These are phyloP conservation scores for Leavenworthia alabamica DNA, from an alignment of 345 rosid species.

Conservation along the genomic window DNA sequence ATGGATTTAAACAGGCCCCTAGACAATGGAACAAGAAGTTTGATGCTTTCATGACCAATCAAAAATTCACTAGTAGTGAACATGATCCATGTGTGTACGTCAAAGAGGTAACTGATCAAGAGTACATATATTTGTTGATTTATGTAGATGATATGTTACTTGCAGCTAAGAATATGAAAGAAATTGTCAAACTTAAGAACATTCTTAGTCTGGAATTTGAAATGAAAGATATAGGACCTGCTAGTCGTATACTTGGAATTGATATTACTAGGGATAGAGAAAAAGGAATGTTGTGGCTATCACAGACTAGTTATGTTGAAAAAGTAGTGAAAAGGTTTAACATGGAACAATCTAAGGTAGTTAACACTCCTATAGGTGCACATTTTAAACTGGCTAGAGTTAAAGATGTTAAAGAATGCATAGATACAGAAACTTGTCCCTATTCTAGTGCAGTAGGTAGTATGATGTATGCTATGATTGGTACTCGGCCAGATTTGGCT, in stretches of 20 bases:
- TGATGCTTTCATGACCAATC: background rate
- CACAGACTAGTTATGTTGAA: background rate
- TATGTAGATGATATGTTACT: background rate
- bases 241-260: background rate
- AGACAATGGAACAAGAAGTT: background rate
- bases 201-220: background rate
- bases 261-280: background rate
- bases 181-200: background rate
- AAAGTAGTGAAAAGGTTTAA: background rate
- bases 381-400: background rate
- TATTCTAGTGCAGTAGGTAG: background rate
- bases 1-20: background rate
- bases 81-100: background rate
- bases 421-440: background rate
- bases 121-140: background rate
- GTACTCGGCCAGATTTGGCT: background rate
- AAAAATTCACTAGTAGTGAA: background rate
- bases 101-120: background rate
- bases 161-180: background rate
- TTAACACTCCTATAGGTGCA: background rate
- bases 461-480: background rate
- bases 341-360: background rate
- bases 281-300: background rate
- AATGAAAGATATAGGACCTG: background rate
- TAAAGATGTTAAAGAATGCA: background rate